Percentiles rank a stretch among this genome's conserved stretches.
Conservation (phyloP, 257 asterid genomes). For the Eustoma russellianum region DNA sequence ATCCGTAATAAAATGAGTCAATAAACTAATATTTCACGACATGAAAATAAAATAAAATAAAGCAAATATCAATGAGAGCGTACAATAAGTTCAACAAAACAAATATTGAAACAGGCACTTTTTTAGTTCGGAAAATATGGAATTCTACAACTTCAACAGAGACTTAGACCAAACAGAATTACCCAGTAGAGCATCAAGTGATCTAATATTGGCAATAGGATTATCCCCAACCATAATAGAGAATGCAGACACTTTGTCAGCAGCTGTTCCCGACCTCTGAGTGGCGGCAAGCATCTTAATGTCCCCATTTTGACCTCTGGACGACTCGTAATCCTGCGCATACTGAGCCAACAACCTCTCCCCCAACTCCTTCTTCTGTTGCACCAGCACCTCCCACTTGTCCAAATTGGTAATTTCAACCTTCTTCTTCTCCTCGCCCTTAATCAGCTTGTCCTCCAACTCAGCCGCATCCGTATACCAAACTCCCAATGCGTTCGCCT, state of each 20-base stretch:
- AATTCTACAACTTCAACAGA: too few relatives aligned
- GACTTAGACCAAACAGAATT: conserved; percentile 8
- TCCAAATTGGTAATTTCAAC: conserved; percentile 35
- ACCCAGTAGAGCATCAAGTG: conserved; percentile 80
- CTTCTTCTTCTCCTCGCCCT: conserved; percentile 32
- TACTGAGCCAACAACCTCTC: conserved; percentile 73
- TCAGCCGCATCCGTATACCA: conserved; percentile 72
- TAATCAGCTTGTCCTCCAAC: conserved; percentile 62
- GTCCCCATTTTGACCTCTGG: conserved; percentile 75
- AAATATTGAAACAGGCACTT: too few relatives aligned
- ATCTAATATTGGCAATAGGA: conserved; percentile 76
- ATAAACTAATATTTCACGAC: neutral
- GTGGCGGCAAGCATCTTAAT: conserved; percentile 83
- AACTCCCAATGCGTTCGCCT: conserved; percentile 36
- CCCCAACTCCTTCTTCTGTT: conserved; percentile 71
- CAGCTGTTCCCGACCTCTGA: conserved; percentile 92
- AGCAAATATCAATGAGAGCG: too few relatives aligned
- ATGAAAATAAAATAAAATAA: too few relatives aligned
- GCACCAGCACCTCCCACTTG: conserved; percentile 74
- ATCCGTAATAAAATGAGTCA: neutral
- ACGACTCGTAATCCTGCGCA: conserved; percentile 56
- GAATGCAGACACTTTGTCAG: conserved; percentile 88
- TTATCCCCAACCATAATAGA: conserved; percentile 88
- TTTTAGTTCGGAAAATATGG: too few relatives aligned
- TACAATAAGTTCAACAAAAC: too few relatives aligned